phyloP scores from a whole-genome alignment of 352 stramenopile genomes.

The Phytopythium chamaehyphon region DNA sequence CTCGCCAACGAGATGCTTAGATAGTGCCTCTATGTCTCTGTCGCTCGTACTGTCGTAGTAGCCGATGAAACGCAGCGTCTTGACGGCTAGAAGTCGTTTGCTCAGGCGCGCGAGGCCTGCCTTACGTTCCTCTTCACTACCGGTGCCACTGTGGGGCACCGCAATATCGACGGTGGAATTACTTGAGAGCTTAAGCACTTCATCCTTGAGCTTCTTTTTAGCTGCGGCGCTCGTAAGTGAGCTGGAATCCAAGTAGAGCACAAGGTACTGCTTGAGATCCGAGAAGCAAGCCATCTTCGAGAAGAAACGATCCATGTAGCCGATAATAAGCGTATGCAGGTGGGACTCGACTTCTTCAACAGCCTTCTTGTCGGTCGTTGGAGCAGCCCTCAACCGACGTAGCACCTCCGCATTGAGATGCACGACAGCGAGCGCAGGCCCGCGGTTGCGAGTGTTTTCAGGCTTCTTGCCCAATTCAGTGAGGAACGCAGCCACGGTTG shows the following conservation, averaged over 20 bases:
- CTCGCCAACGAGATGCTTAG: slow-evolving; percentile 47
- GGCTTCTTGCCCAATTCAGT: slow-evolving; percentile 36
- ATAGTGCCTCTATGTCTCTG: slow-evolving; percentile 30
- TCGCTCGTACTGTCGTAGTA: slow-evolving; percentile 28
- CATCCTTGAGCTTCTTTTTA: slow-evolving; percentile 30
- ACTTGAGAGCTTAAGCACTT: slow-evolving; percentile 32
- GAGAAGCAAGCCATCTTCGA: slow-evolving; percentile 85
- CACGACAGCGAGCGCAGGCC: slow-evolving; percentile 60
- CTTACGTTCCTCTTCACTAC: slow-evolving; percentile 32
- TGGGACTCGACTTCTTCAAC: slow-evolving; percentile 31
- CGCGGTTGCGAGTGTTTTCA: slow-evolving; percentile 53
- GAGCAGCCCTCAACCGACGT: slow-evolving; percentile 17
- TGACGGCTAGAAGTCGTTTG: slow-evolving; percentile 55
- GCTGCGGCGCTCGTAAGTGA: slow-evolving; percentile 24
- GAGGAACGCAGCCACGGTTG: slow-evolving; percentile 35
- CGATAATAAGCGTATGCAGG: slow-evolving; percentile 43
- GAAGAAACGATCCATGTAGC: slow-evolving; percentile 67
- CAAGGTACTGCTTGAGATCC: slow-evolving; percentile 78
- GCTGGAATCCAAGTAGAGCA: slow-evolving; percentile 32
- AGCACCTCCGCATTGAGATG: slow-evolving; percentile 54
- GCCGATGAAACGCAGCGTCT: slow-evolving; percentile 69
- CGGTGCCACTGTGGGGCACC: slow-evolving; percentile 11
- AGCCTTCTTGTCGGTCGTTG: slow-evolving; percentile 6
- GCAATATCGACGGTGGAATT: slow-evolving; percentile 15
- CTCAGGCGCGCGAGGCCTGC: slow-evolving; percentile 43